Evolutionary conservation across 768 basidiomycete species (phyloP).

Genomic region (Boletus pseudopeckii): DNA sequence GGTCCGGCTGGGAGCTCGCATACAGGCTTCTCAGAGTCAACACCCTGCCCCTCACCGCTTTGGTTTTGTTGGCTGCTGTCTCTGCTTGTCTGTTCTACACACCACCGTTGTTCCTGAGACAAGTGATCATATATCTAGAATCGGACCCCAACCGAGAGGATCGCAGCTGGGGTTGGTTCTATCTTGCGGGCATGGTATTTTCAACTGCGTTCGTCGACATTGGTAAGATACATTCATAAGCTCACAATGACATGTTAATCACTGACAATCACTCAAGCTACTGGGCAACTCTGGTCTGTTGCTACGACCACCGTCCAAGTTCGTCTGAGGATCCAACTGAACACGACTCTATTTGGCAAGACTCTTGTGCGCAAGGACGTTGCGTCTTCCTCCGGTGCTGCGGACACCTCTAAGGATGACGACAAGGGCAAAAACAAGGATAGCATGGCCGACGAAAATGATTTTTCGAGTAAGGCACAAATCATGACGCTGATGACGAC

Average conservation of each 20-base stretch:
- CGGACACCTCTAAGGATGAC: conserved; percentile 23
- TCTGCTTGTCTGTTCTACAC: conserved; percentile 65
- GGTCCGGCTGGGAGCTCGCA: conserved; percentile 61
- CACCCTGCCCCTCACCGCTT: conserved; percentile 33
- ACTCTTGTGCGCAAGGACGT: conserved; percentile 83
- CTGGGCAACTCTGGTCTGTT: conserved; percentile 68
- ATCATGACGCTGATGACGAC: conserved; percentile 97
- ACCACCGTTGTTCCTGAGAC: conserved; percentile 58
- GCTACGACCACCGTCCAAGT: conserved; percentile 69
- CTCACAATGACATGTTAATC: background rate
- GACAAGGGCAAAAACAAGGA: conserved; percentile 16
- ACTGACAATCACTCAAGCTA: conserved; percentile 38
- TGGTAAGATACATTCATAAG: conserved; percentile 31
- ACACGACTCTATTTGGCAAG: conserved; percentile 82
- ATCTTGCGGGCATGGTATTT: conserved; percentile 49
- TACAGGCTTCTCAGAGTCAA: conserved; percentile 66
- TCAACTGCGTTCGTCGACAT: conserved; percentile 42
- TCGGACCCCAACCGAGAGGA: conserved; percentile 52
- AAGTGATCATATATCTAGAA: conserved; percentile 64
- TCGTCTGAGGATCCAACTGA: conserved; percentile 70
- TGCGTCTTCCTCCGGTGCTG: conserved; percentile 54
- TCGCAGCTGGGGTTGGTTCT: conserved; percentile 73
- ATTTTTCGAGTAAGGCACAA: conserved; percentile 67
- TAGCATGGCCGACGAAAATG: conserved; percentile 40
- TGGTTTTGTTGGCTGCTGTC: conserved; percentile 50